Evolutionary conservation across 2,329 filamentous ascomycete genomes (phyloP).

Genomic region (Lasiodiplodia citricola): DNA sequence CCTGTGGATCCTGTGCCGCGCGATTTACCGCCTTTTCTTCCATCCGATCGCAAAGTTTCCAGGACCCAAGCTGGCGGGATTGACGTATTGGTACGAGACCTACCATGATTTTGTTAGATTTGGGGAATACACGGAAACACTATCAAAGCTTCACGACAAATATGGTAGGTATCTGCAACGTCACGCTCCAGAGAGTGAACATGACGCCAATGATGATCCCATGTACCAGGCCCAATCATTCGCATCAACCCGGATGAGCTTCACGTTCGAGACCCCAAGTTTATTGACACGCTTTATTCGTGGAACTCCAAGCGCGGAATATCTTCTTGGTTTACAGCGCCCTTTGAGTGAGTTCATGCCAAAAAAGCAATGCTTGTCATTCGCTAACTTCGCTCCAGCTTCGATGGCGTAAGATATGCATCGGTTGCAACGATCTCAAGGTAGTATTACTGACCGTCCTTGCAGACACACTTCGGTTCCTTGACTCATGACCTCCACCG

Average conservation of each 20-base stretch:
- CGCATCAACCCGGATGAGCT: conserved; percentile 51
- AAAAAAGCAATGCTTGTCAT: not conserved
- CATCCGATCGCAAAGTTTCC: conserved; percentile 27
- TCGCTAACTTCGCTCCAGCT: not conserved
- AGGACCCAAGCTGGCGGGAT: conserved; percentile 27
- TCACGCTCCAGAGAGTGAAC: not conserved
- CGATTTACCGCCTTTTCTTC: conserved; percentile 22
- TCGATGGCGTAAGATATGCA: not conserved
- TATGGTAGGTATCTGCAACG: conserved; percentile 36
- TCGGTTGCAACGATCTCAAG: not conserved
- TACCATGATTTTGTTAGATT: conserved; percentile 42
- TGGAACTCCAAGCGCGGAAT: conserved; percentile 28
- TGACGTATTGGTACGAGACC: conserved; percentile 38
- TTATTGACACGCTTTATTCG: conserved; percentile 42
- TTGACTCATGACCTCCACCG: conserved; percentile 33
- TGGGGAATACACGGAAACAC: conserved; percentile 40
- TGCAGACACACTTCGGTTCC: conserved; percentile 21
- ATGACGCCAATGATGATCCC: not conserved
- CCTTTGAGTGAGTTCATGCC: not conserved
- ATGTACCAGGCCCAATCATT: conserved; percentile 44
- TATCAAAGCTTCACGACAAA: conserved; percentile 42
- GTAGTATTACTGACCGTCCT: not conserved
- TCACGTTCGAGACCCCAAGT: conserved; percentile 49
- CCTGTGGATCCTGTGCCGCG: not conserved
- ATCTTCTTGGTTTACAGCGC: not conserved